A percentile compares a stretch with the other conserved stretches of the same genome.
These are phyloP conservation scores for Neofusicoccum ribis DNA, from an alignment of 2,329 filamentous ascomycete species.

Conservation along the genomic window DNA sequence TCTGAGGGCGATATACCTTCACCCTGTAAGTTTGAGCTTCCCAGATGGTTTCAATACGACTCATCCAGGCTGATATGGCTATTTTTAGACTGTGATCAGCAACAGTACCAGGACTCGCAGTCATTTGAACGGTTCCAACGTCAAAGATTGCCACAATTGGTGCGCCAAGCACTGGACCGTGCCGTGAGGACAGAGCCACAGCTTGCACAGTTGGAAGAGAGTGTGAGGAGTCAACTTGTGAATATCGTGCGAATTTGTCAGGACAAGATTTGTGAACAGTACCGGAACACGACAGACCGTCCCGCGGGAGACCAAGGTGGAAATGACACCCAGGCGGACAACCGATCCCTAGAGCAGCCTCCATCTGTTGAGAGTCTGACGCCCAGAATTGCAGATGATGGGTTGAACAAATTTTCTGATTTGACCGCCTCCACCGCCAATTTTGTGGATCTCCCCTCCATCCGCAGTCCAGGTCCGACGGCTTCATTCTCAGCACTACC, in stretches of 20 bases:
- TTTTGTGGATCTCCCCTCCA: no score
- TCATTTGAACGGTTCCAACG: neutral
- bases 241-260: neutral
- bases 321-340: no score
- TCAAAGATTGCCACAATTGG: neutral
- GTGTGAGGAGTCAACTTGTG: neutral
- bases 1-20: neutral
- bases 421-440: no score
- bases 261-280: neutral
- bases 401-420: no score
- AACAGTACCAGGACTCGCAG: neutral
- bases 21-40: neutral
- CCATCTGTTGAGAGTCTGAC: no score
- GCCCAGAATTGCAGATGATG: no score
- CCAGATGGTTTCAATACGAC: no score
- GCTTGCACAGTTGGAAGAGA: neutral
- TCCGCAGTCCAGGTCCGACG: no score
- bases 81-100: neutral
- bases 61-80: neutral
- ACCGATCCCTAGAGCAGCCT: no score
- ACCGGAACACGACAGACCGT: neutral
- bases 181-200: neutral
- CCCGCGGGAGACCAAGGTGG: no score
- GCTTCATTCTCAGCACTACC: no score
- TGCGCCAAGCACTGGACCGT: neutral